Base-by-base conservation (phyloP, 495 filamentous ascomycete genomes). In the Tetracladium setigerum region DNA sequence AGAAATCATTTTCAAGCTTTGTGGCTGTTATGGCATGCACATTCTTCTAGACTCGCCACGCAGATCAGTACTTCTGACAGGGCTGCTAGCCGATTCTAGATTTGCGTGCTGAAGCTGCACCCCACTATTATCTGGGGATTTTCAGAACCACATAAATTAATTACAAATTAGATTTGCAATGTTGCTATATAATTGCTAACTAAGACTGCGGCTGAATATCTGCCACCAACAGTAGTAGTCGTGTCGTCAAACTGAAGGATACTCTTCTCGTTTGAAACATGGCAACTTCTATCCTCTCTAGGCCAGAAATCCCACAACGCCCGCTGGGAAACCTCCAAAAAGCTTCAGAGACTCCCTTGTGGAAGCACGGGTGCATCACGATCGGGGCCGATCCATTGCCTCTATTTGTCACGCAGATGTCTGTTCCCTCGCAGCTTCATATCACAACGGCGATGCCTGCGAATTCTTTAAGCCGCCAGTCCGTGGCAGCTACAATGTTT, bases 401-500 rank as follows among this genome's bases (percentile, higher is more conserved):
- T 10, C 43, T 16, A 46, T 46, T 30, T 14, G 22, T 46, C 33
- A 46, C 42, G 43, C 42, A 31, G 43, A 46, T 30, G 43, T 46
- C 30, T 38, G 43, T 14, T 30, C 10, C 43, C 30, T 46, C 9
- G 43, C 43, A 11, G 46, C 45, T 13, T 41, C 30, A 18, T 16
- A 46, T 10, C 58, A 48, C 40, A 40, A 53, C 43, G 49, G 48
- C 15, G 53, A 55, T 30, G 14, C 15, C 34, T 61, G 58, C 45
- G 19, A 11, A 12, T 50, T 58, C 46, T 61, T 61, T 44, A 19
- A 44, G n/a, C 16, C 24, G n/a, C 52, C 44, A 17, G 30, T 39
- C 2, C 55, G 47, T 15, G 58, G 58, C 13, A 61, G 58, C 31
- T 61, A 50, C 47, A 61, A 61, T 36, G 54, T 56, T 49, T 59